phyloP scores from a whole-genome alignment of 148 eudicot species.

The Persicaria tinctoria region DNA sequence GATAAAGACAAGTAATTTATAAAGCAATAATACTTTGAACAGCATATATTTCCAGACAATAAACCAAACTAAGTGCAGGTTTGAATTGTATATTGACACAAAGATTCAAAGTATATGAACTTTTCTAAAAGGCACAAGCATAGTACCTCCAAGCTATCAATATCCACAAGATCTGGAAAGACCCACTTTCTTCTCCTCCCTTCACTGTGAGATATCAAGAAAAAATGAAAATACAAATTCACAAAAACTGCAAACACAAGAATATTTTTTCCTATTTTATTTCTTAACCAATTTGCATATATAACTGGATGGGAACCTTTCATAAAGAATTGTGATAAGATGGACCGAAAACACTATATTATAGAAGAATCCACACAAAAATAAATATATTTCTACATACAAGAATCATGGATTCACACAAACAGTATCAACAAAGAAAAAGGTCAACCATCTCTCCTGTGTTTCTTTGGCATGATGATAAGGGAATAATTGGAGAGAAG shows the following conservation, averaged over 20 bases:
- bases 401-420: neutral
- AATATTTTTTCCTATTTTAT: neutral
- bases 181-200: slow-evolving; percentile 98
- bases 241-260: neutral
- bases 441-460: neutral
- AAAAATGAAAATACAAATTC: neutral
- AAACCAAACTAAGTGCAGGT: neutral
- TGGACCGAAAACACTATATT: neutral
- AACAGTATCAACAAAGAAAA: neutral
- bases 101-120: neutral
- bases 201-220: slow-evolving; percentile 48
- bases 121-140: neutral
- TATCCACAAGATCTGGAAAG: slow-evolving; percentile 65
- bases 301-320: neutral
- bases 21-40: neutral
- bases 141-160: slow-evolving; percentile 44
- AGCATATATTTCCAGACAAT: slow-evolving; percentile 1
- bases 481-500: neutral
- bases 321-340: neutral
- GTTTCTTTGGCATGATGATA: neutral
- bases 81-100: too few relatives aligned
- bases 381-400: neutral
- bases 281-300: neutral
- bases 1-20: neutral
- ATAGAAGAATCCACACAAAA: neutral